These are phyloP conservation scores for Austroboletus festivus DNA, from an alignment of 768 basidiomycete genomes.

Conservation along the genomic window DNA sequence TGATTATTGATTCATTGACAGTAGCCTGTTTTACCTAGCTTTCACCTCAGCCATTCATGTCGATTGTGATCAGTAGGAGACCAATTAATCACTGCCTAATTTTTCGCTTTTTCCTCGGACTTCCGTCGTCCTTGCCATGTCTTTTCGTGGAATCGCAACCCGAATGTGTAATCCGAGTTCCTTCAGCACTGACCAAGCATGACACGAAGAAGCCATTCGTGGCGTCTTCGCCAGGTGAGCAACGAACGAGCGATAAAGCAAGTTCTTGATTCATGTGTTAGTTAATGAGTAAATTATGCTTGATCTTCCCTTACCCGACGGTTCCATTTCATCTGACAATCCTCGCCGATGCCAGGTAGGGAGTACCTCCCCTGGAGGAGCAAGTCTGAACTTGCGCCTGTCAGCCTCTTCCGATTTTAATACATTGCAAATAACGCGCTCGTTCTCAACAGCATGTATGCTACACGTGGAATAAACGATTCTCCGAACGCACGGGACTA, in stretches of 20 bases:
- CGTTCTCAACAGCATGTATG: constrained; percentile 87
- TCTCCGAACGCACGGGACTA: constrained; percentile 72
- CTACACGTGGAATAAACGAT: constrained; percentile 99
- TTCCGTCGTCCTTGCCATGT: constrained; percentile 24
- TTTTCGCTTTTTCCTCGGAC: constrained; percentile 19
- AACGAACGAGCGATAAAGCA: constrained; percentile 65
- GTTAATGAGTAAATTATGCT: not conserved
- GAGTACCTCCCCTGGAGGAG: constrained; percentile 61
- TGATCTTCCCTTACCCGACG: constrained; percentile 40
- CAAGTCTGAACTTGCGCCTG: constrained; percentile 61
- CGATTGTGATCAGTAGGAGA: not conserved
- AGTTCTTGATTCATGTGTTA: constrained; percentile 37
- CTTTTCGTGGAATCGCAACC: constrained; percentile 17
- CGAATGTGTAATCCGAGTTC: not conserved
- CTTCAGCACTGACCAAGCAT: constrained; percentile 58
- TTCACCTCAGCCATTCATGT: constrained; percentile 10
- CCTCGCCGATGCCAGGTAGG: constrained; percentile 86
- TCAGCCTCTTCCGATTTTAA: constrained; percentile 69
- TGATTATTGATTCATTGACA: constrained; percentile 30
- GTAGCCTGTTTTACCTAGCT: constrained; percentile 24
- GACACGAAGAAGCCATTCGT: constrained; percentile 98
- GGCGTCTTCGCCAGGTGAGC: constrained; percentile 76
- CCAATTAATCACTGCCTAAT: constrained; percentile 13
- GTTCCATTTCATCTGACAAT: constrained; percentile 56
- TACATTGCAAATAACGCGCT: constrained; percentile 78